These are phyloP conservation scores for Piromyces finnis DNA, from an alignment of 192 early-diverging fungal genomes.

Conservation along the genomic window DNA sequence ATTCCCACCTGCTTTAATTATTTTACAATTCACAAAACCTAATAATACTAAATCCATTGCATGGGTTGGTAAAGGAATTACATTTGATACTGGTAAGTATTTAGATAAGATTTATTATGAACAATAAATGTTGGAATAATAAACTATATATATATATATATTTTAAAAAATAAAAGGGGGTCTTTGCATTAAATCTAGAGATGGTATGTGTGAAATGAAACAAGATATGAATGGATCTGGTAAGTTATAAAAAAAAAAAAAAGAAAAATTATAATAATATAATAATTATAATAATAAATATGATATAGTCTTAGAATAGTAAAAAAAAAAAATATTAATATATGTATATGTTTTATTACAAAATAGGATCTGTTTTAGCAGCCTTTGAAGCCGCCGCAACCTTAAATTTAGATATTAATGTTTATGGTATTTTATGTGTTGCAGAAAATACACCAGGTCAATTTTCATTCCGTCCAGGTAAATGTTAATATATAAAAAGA, in stretches of 20 bases:
- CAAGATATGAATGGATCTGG: slow-evolving; percentile 31
- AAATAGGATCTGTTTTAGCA: slow-evolving; percentile 12
- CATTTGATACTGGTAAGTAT: slow-evolving; percentile 22
- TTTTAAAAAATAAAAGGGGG: slow-evolving; percentile 1
- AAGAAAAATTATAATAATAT: too few species aligned
- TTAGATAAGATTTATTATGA: too few species aligned
- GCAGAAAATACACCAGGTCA: slow-evolving; percentile 19
- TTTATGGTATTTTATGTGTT: slow-evolving; percentile 24
- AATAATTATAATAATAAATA: too few species aligned
- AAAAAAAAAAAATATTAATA: too few species aligned
- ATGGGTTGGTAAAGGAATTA: slow-evolving; percentile 37
- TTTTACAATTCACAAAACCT: slow-evolving; percentile 15
- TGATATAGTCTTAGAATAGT: too few species aligned
- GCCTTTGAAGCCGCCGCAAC: slow-evolving; percentile 20
- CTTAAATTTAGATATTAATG: slow-evolving; percentile 1
- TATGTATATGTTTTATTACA: too few species aligned
- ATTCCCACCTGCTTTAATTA: slow-evolving; percentile 18
- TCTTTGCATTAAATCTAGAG: slow-evolving; percentile 18
- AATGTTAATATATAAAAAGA: slow-evolving; percentile 4
- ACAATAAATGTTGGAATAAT: too few species aligned
- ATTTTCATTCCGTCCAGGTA: slow-evolving; percentile 6
- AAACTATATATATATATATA: background rate
- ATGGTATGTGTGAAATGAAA: slow-evolving; percentile 18
- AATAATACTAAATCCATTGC: slow-evolving; percentile 15
- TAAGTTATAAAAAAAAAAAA: background rate